Percentiles rank a stretch among this genome's conserved stretches.
Conservation (phyloP, 2,329 filamentous ascomycete genomes). For the Aspergillus sp. region DNA sequence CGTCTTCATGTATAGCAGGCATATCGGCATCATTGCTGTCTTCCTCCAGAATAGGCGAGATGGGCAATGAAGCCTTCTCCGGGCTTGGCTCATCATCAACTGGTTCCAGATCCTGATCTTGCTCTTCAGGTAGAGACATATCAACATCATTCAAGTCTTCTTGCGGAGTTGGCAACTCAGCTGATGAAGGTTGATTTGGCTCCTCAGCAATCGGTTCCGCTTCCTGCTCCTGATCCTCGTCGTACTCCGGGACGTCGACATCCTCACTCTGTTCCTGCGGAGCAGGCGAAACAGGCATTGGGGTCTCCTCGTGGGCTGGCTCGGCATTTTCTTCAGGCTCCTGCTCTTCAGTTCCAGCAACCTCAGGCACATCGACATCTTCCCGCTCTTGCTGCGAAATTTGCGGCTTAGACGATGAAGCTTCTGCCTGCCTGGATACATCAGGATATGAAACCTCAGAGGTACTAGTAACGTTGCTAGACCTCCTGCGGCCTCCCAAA, state of each 20-base stretch:
- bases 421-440: constrained; percentile 21
- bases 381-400: constrained; percentile 5
- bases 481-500: constrained; percentile 28
- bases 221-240: not conserved
- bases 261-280: no score
- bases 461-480: constrained; percentile 14
- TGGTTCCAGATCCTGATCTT: not conserved
- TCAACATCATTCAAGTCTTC: not conserved
- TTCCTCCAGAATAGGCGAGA: constrained; percentile 6
- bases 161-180: no score
- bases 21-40: constrained; percentile 12
- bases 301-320: not conserved
- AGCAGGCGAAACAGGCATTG: not conserved
- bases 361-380: not conserved
- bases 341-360: not conserved
- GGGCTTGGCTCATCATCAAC: not conserved
- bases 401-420: constrained; percentile 19
- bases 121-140: no score
- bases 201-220: not conserved
- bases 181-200: no score
- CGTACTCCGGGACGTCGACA: no score
- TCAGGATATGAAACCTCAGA: constrained; percentile 26
- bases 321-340: not conserved
- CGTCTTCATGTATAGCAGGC: constrained; percentile 28
- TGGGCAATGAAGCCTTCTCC: constrained; percentile 13